These are phyloP conservation scores for Aspergillus nidulans DNA, from an alignment of 495 filamentous ascomycete genomes.

Conservation along the genomic window DNA sequence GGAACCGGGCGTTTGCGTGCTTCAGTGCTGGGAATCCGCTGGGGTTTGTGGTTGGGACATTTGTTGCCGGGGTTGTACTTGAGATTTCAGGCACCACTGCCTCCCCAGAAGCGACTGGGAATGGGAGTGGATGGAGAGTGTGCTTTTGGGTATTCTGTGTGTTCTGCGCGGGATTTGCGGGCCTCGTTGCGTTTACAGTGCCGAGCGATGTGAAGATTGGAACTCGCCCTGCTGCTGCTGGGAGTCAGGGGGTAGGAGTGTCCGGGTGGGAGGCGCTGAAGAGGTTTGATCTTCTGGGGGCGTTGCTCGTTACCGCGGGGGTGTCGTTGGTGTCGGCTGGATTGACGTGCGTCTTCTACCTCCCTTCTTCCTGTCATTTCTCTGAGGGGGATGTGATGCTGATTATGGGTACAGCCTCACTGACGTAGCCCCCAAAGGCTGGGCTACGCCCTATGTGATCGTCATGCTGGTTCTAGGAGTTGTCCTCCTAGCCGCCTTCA, in stretches of 20 bases:
- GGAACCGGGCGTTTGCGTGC: constrained; percentile 64
- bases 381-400: constrained; percentile 1
- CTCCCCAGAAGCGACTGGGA: too few relatives aligned
- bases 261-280: constrained; percentile 44
- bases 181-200: constrained; percentile 60
- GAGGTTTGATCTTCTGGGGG: constrained; percentile 62
- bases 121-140: constrained; percentile 53
- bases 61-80: constrained; percentile 62
- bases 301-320: constrained; percentile 57
- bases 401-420: constrained; percentile 31
- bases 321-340: constrained; percentile 61
- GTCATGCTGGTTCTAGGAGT: constrained; percentile 59
- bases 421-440: constrained; percentile 54
- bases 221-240: background rate
- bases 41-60: constrained; percentile 63
- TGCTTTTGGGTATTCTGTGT: constrained; percentile 62
- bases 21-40: constrained; percentile 67
- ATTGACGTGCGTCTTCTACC: constrained; percentile 49
- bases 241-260: too few relatives aligned
- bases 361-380: background rate
- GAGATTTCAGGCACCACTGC: too few relatives aligned
- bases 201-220: constrained; percentile 43
- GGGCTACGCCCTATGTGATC: constrained; percentile 62
- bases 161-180: constrained; percentile 54
- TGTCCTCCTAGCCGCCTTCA: constrained; percentile 53